Evolutionary conservation across 1,139 yeast species (phyloP), one percentile per base, ranked within the genome.

Genomic region (Suhomyces anneliseae): DNA sequence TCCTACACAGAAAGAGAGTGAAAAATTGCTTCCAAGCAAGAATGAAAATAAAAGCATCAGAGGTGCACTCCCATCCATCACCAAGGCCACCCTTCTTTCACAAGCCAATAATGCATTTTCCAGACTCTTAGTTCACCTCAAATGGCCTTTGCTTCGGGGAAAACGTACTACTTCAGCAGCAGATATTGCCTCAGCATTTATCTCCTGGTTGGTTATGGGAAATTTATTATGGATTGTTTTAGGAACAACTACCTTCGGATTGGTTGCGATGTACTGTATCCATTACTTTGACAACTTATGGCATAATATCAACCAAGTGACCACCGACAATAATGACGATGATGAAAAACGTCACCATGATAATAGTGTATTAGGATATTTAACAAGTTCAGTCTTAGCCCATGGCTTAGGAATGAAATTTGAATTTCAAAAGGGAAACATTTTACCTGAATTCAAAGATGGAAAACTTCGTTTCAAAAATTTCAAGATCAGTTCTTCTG

Each of bases 221-320:
- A 78, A 79, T 54, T 59, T 79, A 6, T 57, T 81, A 19, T 83
- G 87, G 87, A 62, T 83, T n/a, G 62, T 82, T 0, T 60, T 82
- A 40, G 87, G 87, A 3, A 83, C 88, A 2, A 83, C 88, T 1
- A 83, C 87, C 0, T 82, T 83, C 58, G 82, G 81, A 2, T 74
- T 85, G 33, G 70, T 77, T 31, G 58, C 78, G 7, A 68, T 82
- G 64, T 76, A 80, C 54, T 74, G 79, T 0, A 59, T 80, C n/a
- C 69, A 73, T 49, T 66, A 74, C 24, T 65, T 69, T 47, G 76
- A 72, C 44, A 64, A 64, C 40, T 49, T 69, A n/a, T 57, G 64
- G 57, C 58, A 58, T 27, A 56, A 54, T n/a, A 36, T 68, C 5
- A 38, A 34, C 19, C 41, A 36, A 48, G 45, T 19, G 39, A 37